Evolutionary conservation across 1,139 yeast species (phyloP).

Genomic region (Hanseniaspora sp.): DNA sequence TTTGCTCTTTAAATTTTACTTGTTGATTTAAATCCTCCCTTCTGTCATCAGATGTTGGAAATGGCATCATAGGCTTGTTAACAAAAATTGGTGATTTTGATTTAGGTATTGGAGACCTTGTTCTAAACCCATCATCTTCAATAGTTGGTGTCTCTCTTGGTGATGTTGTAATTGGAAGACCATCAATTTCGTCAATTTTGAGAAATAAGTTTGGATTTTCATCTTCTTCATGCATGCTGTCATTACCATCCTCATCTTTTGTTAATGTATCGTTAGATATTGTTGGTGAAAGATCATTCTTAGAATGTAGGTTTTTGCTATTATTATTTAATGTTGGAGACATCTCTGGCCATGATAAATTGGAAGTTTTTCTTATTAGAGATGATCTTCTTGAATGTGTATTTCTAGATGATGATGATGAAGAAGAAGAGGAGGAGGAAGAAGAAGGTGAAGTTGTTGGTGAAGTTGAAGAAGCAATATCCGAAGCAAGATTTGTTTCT

Average conservation of each 20-base stretch:
- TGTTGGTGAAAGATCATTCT: constrained; percentile 1
- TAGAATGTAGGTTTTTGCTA: background rate
- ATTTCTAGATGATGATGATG: background rate
- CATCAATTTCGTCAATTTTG: constrained; percentile 31
- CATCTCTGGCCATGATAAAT: background rate
- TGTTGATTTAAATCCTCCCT: background rate
- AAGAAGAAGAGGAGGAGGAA: background rate
- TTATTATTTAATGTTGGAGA: background rate
- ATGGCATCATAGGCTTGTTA: background rate
- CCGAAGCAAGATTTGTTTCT: background rate
- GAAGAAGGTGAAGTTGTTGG: too few relatives aligned
- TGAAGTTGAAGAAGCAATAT: background rate
- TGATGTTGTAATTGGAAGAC: constrained; percentile 19
- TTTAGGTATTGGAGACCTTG: background rate
- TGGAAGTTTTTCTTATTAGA: constrained; percentile 2
- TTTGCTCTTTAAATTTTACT: background rate
- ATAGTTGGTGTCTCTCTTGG: constrained; percentile 1
- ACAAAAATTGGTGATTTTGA: background rate
- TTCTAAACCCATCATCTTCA: background rate
- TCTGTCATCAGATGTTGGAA: background rate
- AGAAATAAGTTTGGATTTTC: constrained; percentile 27
- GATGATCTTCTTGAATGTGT: background rate
- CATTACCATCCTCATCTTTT: constrained; percentile 18
- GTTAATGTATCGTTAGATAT: constrained; percentile 10
- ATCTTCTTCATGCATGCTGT: constrained; percentile 19